A percentile compares a stretch with the other conserved stretches of the same genome.
Conservation (phyloP, 2,329 filamentous ascomycete species). For the Beauveria rudraprayagi region DNA sequence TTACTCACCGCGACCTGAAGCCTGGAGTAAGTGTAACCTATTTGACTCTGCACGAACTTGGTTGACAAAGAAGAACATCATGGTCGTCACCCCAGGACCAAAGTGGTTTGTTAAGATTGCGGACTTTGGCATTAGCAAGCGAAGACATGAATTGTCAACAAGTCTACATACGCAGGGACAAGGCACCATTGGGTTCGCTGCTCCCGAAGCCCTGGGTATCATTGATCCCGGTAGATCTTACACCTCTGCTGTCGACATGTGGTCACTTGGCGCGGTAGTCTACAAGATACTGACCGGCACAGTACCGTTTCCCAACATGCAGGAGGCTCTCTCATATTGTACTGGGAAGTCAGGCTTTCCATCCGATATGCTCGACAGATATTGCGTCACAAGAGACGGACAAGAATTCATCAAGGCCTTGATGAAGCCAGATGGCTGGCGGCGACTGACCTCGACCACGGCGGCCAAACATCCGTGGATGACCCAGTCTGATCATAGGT, state of each 20-base stretch:
- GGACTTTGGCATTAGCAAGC: slow-evolving; percentile 12
- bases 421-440: not conserved
- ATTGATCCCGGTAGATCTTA: not conserved
- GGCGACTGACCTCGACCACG: not conserved
- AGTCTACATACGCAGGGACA: slow-evolving; percentile 1
- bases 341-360: not conserved
- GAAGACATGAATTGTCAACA: not conserved
- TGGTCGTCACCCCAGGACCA: slow-evolving; percentile 14
- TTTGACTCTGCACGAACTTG: not conserved
- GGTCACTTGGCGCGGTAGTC: slow-evolving; percentile 11
- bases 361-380: not conserved
- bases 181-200: slow-evolving; percentile 11
- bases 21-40: slow-evolving; percentile 2
- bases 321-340: not conserved
- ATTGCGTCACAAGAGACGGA: not conserved
- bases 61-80: slow-evolving; percentile 12
- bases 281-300: slow-evolving; percentile 10
- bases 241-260: slow-evolving; percentile 10
- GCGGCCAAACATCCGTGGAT: not conserved
- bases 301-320: slow-evolving; percentile 1
- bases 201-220: slow-evolving; percentile 1
- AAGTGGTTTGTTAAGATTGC: slow-evolving; percentile 15
- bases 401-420: not conserved
- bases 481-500: not conserved
- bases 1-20: slow-evolving; percentile 17